phyloP scores from a whole-genome alignment of 2,329 filamentous ascomycete genomes.

The Dothiorella sarmentorum region DNA sequence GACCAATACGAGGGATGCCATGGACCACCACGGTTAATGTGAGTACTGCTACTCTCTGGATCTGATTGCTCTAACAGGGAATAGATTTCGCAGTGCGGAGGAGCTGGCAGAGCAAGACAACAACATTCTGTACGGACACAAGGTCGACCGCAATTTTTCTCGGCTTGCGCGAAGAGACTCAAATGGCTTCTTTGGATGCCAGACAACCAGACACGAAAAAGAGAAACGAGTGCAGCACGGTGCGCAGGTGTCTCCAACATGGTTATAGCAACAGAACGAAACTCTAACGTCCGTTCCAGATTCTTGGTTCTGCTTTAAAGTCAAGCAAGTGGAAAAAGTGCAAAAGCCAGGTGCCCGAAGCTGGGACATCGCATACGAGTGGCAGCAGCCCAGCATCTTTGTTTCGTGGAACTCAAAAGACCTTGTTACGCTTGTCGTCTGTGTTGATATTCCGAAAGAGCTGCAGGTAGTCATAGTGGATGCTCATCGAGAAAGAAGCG shows the following conservation, averaged over 20 bases:
- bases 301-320: conserved; percentile 14
- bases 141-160: background rate
- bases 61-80: too few species aligned
- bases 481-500: background rate
- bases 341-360: too few species aligned
- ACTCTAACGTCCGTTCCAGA: background rate
- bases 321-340: background rate
- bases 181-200: background rate
- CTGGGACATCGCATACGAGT: background rate
- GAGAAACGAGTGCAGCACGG: background rate
- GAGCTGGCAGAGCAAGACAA: background rate
- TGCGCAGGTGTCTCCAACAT: too few species aligned
- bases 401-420: background rate
- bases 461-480: background rate
- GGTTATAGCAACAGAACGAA: too few species aligned
- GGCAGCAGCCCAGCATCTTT: background rate
- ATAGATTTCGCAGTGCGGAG: background rate
- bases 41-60: too few species aligned
- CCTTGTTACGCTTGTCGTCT: background rate
- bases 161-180: background rate
- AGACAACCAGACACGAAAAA: background rate
- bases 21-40: too few species aligned
- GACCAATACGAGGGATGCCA: too few species aligned
- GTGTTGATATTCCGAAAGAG: background rate
- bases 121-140: too few species aligned